Evolutionary conservation across 306 rosid species (phyloP).

Genomic region (Acacia confusa): DNA sequence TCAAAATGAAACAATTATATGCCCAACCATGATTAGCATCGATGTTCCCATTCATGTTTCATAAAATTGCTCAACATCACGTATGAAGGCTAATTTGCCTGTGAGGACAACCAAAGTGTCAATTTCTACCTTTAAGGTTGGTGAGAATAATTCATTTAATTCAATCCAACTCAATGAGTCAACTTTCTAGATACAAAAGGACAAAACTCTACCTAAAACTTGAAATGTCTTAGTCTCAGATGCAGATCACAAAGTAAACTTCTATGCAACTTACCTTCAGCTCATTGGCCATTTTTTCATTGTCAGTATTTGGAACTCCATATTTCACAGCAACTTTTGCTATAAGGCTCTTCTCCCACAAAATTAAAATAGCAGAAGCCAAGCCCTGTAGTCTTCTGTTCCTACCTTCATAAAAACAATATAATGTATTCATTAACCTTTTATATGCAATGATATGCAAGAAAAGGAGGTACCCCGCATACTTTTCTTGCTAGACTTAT

Average conservation of each 20-base stretch:
- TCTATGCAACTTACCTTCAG: constrained; percentile 68
- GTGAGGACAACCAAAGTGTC: constrained; percentile 19
- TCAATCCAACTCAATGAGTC: not conserved
- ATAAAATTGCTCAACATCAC: not conserved
- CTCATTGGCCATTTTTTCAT: constrained; percentile 72
- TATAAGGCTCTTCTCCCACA: constrained; percentile 83
- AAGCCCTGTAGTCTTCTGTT: constrained; percentile 85
- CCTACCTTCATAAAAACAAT: constrained; percentile 58
- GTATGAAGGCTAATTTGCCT: not conserved
- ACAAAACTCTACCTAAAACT: constrained; percentile 13
- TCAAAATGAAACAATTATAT: not conserved
- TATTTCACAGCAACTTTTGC: constrained; percentile 80
- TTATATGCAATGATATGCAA: constrained; percentile 24
- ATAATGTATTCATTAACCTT: constrained; percentile 19
- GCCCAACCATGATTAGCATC: not conserved
- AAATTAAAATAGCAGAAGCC: constrained; percentile 71
- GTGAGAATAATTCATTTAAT: constrained; percentile 13
- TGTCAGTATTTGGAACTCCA: constrained; percentile 72
- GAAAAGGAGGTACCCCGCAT: not conserved
- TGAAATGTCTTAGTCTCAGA: constrained; percentile 25
- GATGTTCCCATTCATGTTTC: not conserved
- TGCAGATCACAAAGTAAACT: not conserved
- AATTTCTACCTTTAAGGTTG: not conserved
- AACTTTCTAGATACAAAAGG: not conserved
- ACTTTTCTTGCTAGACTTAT: not conserved